A percentile compares a stretch with the other conserved stretches of the same genome.
phyloP scores from a whole-genome alignment of 2,329 filamentous ascomycete species.

The Pseudofabraea citricarpa region DNA sequence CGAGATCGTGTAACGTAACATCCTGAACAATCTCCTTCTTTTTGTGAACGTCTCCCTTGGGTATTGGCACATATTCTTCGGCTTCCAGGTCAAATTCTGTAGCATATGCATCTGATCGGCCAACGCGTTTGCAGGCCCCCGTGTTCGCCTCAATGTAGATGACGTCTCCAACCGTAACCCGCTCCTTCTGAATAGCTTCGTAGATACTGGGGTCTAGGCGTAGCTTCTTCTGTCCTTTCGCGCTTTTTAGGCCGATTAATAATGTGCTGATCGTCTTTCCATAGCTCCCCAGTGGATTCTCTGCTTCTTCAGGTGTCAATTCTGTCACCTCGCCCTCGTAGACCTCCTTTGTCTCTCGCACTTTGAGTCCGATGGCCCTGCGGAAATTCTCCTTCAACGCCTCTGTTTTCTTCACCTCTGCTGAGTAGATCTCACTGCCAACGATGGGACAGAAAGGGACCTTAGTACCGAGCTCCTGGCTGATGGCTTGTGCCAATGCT shows the following conservation, averaged over 20 bases:
- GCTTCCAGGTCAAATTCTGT: constrained; percentile 98
- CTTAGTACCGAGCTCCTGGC: constrained; percentile 95
- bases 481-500: constrained; percentile 88
- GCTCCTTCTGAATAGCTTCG: constrained; percentile 97
- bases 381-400: constrained; percentile 99
- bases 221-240: constrained; percentile 96
- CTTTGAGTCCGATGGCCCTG: constrained; percentile 90
- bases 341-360: constrained; percentile 98
- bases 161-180: constrained; percentile 92
- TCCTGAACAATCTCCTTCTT: constrained; percentile 99
- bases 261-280: constrained; percentile 96
- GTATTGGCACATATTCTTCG: constrained; percentile 97
- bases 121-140: constrained; percentile 94
- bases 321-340: constrained; percentile 99
- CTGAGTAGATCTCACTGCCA: constrained; percentile 94
- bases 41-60: constrained; percentile 98
- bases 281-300: constrained; percentile 95
- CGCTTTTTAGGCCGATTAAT: constrained; percentile 89
- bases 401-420: constrained; percentile 99
- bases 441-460: constrained; percentile 98
- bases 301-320: constrained; percentile 93
- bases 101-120: constrained; percentile 91
- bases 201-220: constrained; percentile 97
- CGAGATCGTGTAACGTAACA: constrained; percentile 92
- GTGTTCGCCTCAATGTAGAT: constrained; percentile 99